Evolutionary conservation across 441 rosid genomes (phyloP), one percentile per base, ranked within the genome.

Genomic region (Melastoma candidum): DNA sequence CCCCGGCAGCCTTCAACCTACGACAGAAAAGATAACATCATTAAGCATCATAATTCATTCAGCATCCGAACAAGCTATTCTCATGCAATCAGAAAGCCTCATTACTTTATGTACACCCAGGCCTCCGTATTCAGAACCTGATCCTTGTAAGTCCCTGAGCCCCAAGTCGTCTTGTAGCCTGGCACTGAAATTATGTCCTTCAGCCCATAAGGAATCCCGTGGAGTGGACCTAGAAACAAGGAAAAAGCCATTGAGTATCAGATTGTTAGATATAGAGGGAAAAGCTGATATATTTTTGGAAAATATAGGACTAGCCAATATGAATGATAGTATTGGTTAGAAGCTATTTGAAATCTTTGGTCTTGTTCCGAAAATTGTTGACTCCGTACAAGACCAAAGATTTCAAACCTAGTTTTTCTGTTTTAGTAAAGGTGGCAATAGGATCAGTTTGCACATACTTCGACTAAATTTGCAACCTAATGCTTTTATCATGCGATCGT

Each of bases 141-240:
- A 69, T 81, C 60, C 65, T 84, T 82, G 64, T 76, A 90, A 69
- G 74, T 77, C 45, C 49, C 57, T 11, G 97, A 86, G 55, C 97
- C 97, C 97, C 97, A 89, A 13, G 95, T 89, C 17, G 94, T 89
- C 61, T 63, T 84, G 77, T 86, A 86, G 26, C 70, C 72, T 1
- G 95, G 89, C 62, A 86, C 95, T 0, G 87, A 67, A 25, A 82
- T 69, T 63, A 78, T 86, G 70, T 90, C 95, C 72, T 90, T 90
- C 68, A 90, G 57, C 48, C 95, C 95, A 60, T 84, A 90, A 64
- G 95, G 97, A 48, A 90, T 84, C 51, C 97, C 94, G 48, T 89
- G 90, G 59, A 90, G 94, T 64, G 97, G 94, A 70, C 97, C 95
- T 86, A 60, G 12, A 51, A 55, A 48, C 59, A 49, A 64, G 48